These are phyloP conservation scores for Pilatotrama ljubarskyi DNA, from an alignment of 768 basidiomycete species.

Conservation along the genomic window DNA sequence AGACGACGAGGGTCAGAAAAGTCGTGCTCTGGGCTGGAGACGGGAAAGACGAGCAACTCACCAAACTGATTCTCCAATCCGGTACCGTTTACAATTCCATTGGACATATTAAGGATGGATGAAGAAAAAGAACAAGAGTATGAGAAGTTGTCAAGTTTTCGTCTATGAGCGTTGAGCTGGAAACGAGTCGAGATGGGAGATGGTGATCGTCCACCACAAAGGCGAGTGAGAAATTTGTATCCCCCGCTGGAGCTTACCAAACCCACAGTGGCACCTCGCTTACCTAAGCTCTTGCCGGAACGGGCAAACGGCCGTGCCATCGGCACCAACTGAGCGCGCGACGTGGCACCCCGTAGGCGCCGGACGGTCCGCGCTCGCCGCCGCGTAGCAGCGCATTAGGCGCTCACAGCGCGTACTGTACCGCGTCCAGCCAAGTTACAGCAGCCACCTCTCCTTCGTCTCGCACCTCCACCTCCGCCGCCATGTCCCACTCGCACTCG, in stretches of 20 bases:
- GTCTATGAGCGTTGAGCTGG: constrained; percentile 36
- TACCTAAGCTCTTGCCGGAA: constrained; percentile 12
- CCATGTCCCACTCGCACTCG: constrained; percentile 67
- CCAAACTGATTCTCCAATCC: constrained; percentile 78
- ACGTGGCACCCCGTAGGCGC: constrained; percentile 21
- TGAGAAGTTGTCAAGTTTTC: constrained; percentile 28
- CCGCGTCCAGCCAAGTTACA: neutral
- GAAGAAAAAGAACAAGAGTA: constrained; percentile 32
- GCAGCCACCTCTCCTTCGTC: constrained; percentile 8
- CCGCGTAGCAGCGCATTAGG: neutral
- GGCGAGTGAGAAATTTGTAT: constrained; percentile 31
- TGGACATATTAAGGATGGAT: constrained; percentile 69
- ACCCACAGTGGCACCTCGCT: constrained; percentile 10
- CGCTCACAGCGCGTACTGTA: neutral
- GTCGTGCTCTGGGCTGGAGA: neutral
- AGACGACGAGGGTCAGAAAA: constrained; percentile 4
- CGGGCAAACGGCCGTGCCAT: neutral
- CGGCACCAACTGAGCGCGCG: constrained; percentile 4
- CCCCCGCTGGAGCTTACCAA: constrained; percentile 27
- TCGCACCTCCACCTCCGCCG: neutral
- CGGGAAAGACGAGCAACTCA: constrained; percentile 36
- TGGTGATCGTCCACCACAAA: constrained; percentile 38
- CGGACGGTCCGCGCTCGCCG: neutral
- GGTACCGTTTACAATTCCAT: constrained; percentile 84
- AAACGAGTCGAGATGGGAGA: constrained; percentile 23